These are phyloP conservation scores for Monascus purpureus DNA, from an alignment of 495 filamentous ascomycete genomes.

Conservation along the genomic window DNA sequence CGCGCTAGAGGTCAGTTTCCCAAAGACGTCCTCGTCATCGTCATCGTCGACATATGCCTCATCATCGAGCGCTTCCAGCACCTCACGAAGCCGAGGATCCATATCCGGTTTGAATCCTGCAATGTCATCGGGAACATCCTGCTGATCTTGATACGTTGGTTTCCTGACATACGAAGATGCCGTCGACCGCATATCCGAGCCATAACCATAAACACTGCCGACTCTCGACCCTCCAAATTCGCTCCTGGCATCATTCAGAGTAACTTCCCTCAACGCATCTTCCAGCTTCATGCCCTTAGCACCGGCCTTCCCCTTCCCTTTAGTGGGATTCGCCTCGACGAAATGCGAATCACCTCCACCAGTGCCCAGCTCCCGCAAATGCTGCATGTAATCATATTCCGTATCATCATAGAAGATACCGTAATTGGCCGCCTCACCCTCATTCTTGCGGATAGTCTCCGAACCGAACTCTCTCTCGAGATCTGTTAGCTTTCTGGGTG, in stretches of 20 bases:
- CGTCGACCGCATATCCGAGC: slow-evolving; percentile 24
- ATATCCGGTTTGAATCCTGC: slow-evolving; percentile 94
- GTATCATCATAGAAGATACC: slow-evolving; percentile 84
- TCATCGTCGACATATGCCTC: slow-evolving; percentile 87
- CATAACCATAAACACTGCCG: slow-evolving; percentile 18
- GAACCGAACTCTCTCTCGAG: slow-evolving; percentile 64
- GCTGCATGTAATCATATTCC: slow-evolving; percentile 98
- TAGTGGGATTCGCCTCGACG: slow-evolving; percentile 50
- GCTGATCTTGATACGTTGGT: slow-evolving; percentile 80
- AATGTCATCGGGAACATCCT: slow-evolving; percentile 81
- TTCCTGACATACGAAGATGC: slow-evolving; percentile 55
- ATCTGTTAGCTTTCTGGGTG: slow-evolving; percentile 50
- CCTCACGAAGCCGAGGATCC: slow-evolving; percentile 88
- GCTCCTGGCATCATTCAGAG: slow-evolving; percentile 41
- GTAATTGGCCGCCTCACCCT: slow-evolving; percentile 89
- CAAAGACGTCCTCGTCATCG: slow-evolving; percentile 66
- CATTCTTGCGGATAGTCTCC: slow-evolving; percentile 61
- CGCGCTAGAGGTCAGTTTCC: slow-evolving; percentile 55
- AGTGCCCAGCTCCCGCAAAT: slow-evolving; percentile 73
- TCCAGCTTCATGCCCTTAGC: slow-evolving; percentile 62
- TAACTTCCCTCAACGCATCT: slow-evolving; percentile 59
- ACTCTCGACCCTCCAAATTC: slow-evolving; percentile 18
- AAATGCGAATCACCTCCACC: slow-evolving; percentile 51
- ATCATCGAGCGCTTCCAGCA: slow-evolving; percentile 87
- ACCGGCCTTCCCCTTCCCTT: slow-evolving; percentile 48